These are phyloP conservation scores for Tuber magnatum DNA, from an alignment of 495 filamentous ascomycete genomes.

Conservation along the genomic window DNA sequence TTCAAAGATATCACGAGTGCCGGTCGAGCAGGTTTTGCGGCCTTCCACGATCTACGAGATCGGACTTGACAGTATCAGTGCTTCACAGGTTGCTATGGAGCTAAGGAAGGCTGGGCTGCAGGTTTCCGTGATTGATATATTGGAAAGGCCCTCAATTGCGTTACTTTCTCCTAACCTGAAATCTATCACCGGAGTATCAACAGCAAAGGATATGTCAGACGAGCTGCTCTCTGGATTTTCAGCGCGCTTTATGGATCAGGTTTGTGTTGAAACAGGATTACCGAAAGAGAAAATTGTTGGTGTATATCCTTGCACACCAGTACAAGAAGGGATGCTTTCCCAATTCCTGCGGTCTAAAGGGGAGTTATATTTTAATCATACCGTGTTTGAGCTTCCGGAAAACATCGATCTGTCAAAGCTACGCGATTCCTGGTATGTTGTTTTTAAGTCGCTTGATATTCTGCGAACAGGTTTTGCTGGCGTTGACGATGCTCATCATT, in stretches of 20 bases:
- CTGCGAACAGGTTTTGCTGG: conserved; percentile 63
- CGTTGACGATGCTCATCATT: conserved; percentile 51
- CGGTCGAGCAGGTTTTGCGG: conserved; percentile 52
- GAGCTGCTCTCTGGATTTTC: conserved; percentile 15
- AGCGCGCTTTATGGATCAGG: conserved; percentile 12
- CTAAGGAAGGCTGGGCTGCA: conserved; percentile 54
- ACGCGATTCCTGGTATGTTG: conserved; percentile 51
- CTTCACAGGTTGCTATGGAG: conserved; percentile 64
- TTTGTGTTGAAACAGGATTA: conserved; percentile 24
- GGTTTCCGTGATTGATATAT: conserved; percentile 59
- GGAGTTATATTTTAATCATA: conserved; percentile 56
- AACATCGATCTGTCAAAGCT: conserved; percentile 45
- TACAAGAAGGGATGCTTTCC: conserved; percentile 58
- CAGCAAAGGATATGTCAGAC: not conserved
- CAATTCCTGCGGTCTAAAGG: conserved; percentile 54
- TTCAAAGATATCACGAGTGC: conserved; percentile 49
- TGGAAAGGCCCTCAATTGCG: conserved; percentile 44
- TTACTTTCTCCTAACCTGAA: not conserved
- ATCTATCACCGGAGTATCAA: not conserved
- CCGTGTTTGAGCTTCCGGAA: conserved; percentile 45
- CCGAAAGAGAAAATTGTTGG: conserved; percentile 21
- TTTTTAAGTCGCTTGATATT: conserved; percentile 55
- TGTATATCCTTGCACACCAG: conserved; percentile 57
- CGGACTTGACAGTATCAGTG: conserved; percentile 81
- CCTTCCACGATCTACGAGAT: conserved; percentile 68